Evolutionary conservation across 495 filamentous ascomycete species (phyloP).

Genomic region (Podospora australis): DNA sequence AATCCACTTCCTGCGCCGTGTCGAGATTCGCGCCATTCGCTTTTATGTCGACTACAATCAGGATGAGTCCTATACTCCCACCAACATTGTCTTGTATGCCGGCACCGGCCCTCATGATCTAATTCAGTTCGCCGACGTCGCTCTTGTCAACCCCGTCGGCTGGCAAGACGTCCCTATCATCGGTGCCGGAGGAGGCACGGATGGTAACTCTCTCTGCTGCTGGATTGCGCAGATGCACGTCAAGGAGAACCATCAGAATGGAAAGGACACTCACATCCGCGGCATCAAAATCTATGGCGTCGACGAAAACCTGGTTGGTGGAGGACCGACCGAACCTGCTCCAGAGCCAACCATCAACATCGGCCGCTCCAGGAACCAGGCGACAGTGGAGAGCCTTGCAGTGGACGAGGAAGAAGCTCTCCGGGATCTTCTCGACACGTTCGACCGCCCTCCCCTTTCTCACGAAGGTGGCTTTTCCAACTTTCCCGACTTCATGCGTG

Average conservation of each 20-base stretch:
- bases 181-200: slow-evolving; percentile 55
- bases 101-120: slow-evolving; percentile 85
- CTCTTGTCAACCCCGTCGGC: slow-evolving; percentile 71
- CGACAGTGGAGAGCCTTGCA: slow-evolving; percentile 10
- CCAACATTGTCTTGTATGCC: slow-evolving; percentile 76
- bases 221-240: slow-evolving; percentile 83
- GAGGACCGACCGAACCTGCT: slow-evolving; percentile 1
- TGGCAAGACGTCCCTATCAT: slow-evolving; percentile 82
- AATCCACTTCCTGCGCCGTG: slow-evolving; percentile 90
- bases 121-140: slow-evolving; percentile 71
- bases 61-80: slow-evolving; percentile 97
- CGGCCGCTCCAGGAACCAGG: slow-evolving; percentile 16
- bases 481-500: slow-evolving; percentile 39
- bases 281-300: slow-evolving; percentile 85
- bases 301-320: slow-evolving; percentile 44
- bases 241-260: slow-evolving; percentile 96
- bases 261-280: slow-evolving; percentile 95
- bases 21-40: slow-evolving; percentile 73
- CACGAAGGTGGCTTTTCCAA: slow-evolving; percentile 27
- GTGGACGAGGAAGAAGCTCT: slow-evolving; percentile 27
- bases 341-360: slow-evolving; percentile 11
- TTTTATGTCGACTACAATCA: slow-evolving; percentile 85
- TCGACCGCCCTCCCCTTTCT: slow-evolving; percentile 9
- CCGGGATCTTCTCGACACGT: slow-evolving; percentile 21
- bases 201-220: slow-evolving; percentile 68